Conservation (phyloP, 2,329 filamentous ascomycete species). For the Gliomastix tumulicola region DNA sequence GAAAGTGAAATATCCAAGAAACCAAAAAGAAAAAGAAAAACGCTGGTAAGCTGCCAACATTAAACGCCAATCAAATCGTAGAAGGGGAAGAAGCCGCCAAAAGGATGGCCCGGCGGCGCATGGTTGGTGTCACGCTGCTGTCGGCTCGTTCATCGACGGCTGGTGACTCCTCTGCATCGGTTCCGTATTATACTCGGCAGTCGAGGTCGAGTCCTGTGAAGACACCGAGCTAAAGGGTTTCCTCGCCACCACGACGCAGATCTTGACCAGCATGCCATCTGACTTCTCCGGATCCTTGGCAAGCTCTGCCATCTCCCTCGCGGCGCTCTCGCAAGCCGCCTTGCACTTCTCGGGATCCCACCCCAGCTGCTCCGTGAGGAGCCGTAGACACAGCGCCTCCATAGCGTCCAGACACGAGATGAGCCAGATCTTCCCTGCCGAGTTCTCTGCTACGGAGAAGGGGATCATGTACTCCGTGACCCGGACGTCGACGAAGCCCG, state of each 20-base stretch:
- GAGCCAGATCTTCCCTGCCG: conserved; percentile 46
- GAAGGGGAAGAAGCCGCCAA: too few relatives aligned
- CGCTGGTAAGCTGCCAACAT: too few relatives aligned
- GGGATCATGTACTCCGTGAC: conserved; percentile 40
- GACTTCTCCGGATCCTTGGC: conserved; percentile 36
- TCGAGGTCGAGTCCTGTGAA: too few relatives aligned
- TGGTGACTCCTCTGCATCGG: too few relatives aligned
- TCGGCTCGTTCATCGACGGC: too few relatives aligned
- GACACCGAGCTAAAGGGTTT: too few relatives aligned
- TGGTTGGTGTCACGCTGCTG: too few relatives aligned
- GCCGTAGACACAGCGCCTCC: conserved; percentile 40
- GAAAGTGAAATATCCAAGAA: too few relatives aligned
- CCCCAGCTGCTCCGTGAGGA: conserved; percentile 44
- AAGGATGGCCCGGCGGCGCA: too few relatives aligned
- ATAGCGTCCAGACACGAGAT: conserved; percentile 42
- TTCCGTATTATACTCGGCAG: too few relatives aligned
- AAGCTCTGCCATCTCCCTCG: conserved; percentile 38
- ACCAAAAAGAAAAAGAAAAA: too few relatives aligned
- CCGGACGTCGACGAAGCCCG: conserved; percentile 44
- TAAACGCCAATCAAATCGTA: too few relatives aligned
- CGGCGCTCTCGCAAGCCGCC: conserved; percentile 35
- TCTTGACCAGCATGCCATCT: conserved; percentile 36
- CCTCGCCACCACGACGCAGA: conserved; percentile 40
- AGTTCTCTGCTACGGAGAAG: conserved; percentile 34
- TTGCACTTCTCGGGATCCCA: conserved; percentile 44